Base-by-base conservation (phyloP, 2,329 filamentous ascomycete genomes). In the Teratosphaeria zuluensis region DNA sequence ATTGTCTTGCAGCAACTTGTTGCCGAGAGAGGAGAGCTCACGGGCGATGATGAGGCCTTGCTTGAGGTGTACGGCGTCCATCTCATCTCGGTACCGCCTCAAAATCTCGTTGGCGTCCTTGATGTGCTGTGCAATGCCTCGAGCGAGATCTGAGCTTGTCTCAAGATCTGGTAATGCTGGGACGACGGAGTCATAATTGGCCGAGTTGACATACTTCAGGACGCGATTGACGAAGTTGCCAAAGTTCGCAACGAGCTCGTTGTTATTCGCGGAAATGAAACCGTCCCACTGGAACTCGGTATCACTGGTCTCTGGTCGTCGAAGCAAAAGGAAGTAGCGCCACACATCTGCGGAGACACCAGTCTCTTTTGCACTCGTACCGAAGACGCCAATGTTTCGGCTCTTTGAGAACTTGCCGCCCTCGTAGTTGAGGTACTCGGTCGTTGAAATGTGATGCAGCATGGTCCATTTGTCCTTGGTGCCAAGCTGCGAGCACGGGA, bases 341-440 rank as follows among this genome's bases (percentile, higher is more conserved):
- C 91, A 96, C n/a, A 96, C 89, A 62, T 92, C 89, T 0, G 90
- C 80, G 16, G 87, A 83, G 19, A 96, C 82, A 21, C 90, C 91
- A 8, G 90, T 96, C 58, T 95, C 86, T 74, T 88, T 88, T 53
- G 90, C 92, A 68, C 89, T 90, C 75, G 89, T 92, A 55, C 92
- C 92, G 69, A 96, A 96, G 1, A 96, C 92, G 68, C 92, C 92
- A 42, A 96, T 83, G 33, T 88, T 89, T 67, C 90, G 83, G 55
- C 89, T 94, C 76, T 96, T 96, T 71, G 87, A 92, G 77, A 96
- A 96, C 73, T 96, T 96, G 64, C 89, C 89, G 61, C 84, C 84
- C 73, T 94, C 89, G 69, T 94, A 94, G 76, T 92, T 92, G 64
- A 94, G 80, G 68, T 94, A 92, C 71, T 96, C 92, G 0, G 91